Percentiles rank a stretch among this genome's conserved stretches.
Conservation (phyloP, 2,329 filamentous ascomycete genomes). For the Penicillium hesseltinei region DNA sequence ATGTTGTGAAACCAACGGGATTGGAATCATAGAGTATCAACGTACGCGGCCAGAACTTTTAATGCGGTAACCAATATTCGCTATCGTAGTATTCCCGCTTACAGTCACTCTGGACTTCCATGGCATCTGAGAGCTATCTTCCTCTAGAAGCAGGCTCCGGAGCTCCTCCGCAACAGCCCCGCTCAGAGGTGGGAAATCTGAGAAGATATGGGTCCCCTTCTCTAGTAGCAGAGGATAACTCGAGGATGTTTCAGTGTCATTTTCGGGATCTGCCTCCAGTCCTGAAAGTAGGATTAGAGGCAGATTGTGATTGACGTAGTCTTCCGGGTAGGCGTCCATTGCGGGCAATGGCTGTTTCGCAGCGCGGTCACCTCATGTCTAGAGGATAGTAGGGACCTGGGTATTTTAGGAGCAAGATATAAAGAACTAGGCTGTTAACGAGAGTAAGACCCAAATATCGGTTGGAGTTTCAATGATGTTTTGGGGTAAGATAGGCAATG, state of each 20-base stretch:
- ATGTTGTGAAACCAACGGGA: background rate
- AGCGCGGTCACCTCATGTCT: constrained; percentile 37
- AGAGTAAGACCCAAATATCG: background rate
- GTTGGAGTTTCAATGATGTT: background rate
- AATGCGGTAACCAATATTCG: constrained; percentile 61
- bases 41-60: constrained; percentile 77
- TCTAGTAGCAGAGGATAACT: constrained; percentile 53
- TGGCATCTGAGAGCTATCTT: constrained; percentile 63
- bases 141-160: constrained; percentile 62
- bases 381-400: background rate
- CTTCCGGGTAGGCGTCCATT: constrained; percentile 52
- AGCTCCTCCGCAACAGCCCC: constrained; percentile 65
- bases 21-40: constrained; percentile 25
- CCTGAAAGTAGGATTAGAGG: constrained; percentile 82
- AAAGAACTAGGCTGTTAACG: background rate
- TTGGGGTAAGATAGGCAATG: constrained; percentile 2
- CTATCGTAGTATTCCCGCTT: constrained; percentile 47
- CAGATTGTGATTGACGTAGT: constrained; percentile 82
- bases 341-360: constrained; percentile 30
- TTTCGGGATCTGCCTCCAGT: constrained; percentile 50
- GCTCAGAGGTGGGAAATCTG: constrained; percentile 67
- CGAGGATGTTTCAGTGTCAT: constrained; percentile 28
- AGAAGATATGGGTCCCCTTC: constrained; percentile 63
- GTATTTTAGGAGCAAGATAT: background rate
- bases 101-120: constrained; percentile 62